phyloP scores from a whole-genome alignment of 495 filamentous ascomycete species.

The Podospora appendiculata region DNA sequence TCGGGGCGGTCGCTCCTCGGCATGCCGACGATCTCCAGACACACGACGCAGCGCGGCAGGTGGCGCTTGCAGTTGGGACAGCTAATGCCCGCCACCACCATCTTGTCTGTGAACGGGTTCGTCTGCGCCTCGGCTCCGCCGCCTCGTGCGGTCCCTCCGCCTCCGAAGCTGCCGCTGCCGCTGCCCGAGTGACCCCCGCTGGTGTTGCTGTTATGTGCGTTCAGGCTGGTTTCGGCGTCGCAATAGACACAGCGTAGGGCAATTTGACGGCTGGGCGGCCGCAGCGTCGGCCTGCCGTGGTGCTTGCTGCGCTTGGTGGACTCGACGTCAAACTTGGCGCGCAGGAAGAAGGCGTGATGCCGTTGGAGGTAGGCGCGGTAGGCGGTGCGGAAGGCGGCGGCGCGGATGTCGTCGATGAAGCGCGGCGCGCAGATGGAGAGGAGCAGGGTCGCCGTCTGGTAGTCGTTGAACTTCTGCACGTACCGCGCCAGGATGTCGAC shows the following conservation, averaged over 20 bases:
- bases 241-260: constrained; percentile 81
- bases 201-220: constrained; percentile 21
- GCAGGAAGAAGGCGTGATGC: constrained; percentile 42
- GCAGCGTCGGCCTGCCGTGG: constrained; percentile 55
- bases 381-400: constrained; percentile 68
- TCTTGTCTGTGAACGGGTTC: constrained; percentile 38
- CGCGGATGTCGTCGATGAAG: constrained; percentile 72
- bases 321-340: constrained; percentile 57
- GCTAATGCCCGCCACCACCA: constrained; percentile 46
- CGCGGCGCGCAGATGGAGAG: constrained; percentile 73
- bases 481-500: constrained; percentile 84
- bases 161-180: background rate
- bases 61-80: constrained; percentile 84
- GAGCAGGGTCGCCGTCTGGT: constrained; percentile 82
- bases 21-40: constrained; percentile 75
- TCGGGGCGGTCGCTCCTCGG: constrained; percentile 54
- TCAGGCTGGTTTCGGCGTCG: constrained; percentile 44
- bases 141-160: background rate
- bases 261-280: constrained; percentile 64
- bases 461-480: constrained; percentile 75
- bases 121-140: constrained; percentile 3
- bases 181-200: constrained; percentile 1
- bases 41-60: constrained; percentile 84
- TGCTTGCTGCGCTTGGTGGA: constrained; percentile 51
- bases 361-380: constrained; percentile 77